These are phyloP conservation scores for Ophiostoma ulmi DNA, from an alignment of 2,329 filamentous ascomycete species.

Conservation along the genomic window DNA sequence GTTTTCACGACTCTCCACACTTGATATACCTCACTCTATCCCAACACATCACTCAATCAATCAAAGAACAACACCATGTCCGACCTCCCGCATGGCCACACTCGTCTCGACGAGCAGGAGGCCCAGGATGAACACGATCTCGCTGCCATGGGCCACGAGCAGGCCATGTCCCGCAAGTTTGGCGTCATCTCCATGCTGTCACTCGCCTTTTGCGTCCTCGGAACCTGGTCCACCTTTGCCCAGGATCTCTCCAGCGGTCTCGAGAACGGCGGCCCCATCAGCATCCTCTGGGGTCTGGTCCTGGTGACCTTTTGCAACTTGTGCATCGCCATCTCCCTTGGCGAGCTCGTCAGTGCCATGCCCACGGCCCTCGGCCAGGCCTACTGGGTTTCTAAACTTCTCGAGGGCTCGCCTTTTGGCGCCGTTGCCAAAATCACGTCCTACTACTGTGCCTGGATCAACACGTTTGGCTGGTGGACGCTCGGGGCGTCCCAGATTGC, in stretches of 20 bases:
- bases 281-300: conserved; percentile 70
- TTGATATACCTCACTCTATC: background rate
- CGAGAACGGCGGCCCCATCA: conserved; percentile 62
- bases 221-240: conserved; percentile 28
- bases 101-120: conserved; percentile 23
- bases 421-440: conserved; percentile 30
- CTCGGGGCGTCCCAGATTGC: conserved; percentile 26
- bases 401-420: conserved; percentile 32
- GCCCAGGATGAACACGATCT: conserved; percentile 25
- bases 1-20: background rate
- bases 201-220: conserved; percentile 27
- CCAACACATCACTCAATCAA: background rate
- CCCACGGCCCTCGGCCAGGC: conserved; percentile 57
- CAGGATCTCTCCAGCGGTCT: conserved; percentile 44
- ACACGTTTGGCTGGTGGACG: conserved; percentile 28
- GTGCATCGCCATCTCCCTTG: conserved; percentile 60
- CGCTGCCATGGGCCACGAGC: conserved; percentile 25
- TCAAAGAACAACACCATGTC: conserved; percentile 9
- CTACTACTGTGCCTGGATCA: conserved; percentile 27
- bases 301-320: conserved; percentile 63
- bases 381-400: conserved; percentile 50
- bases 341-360: conserved; percentile 54
- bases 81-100: conserved; percentile 19
- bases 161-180: conserved; percentile 26
- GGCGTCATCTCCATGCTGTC: conserved; percentile 26